phyloP scores from a whole-genome alignment of 352 stramenopile species.

The Phytopythium cucurbitacearum region DNA sequence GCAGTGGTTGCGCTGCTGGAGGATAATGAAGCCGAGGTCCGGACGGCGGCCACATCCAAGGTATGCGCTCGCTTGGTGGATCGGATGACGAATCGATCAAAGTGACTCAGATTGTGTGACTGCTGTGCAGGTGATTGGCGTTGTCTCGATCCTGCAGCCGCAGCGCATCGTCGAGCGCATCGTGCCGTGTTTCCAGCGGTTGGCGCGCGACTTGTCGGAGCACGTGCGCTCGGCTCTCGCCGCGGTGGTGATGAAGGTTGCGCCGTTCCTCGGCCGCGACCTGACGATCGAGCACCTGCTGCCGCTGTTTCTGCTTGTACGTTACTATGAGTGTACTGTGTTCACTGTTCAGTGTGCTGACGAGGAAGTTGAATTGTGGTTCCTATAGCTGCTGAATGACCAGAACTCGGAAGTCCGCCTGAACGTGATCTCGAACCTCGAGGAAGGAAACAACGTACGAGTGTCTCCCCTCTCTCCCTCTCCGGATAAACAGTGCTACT shows the following conservation, averaged over 20 bases:
- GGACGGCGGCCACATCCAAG: conserved; percentile 94
- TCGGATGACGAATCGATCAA: neutral
- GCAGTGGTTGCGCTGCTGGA: conserved; percentile 94
- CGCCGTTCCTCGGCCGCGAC: conserved; percentile 90
- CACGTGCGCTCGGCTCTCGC: conserved; percentile 95
- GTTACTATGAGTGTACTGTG: conserved; percentile 6
- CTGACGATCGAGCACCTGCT: conserved; percentile 94
- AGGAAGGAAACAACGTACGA: conserved; percentile 91
- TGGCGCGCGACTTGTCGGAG: conserved; percentile 96
- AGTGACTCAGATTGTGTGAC: neutral
- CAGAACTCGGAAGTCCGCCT: conserved; percentile 96
- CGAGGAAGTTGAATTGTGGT: conserved; percentile 3
- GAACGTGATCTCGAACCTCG: conserved; percentile 98
- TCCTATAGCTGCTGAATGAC: conserved; percentile 90
- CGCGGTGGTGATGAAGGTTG: conserved; percentile 94
- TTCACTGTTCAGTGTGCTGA: conserved; percentile 3
- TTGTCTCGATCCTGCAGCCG: conserved; percentile 50
- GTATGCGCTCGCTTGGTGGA: conserved; percentile 27
- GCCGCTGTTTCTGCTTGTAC: conserved; percentile 91
- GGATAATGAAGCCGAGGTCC: conserved; percentile 96
- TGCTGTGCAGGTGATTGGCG: conserved; percentile 26
- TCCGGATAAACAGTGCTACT: no score
- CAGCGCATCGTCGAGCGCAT: conserved; percentile 70
- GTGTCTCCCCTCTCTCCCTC: neutral
- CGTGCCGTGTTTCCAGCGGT: conserved; percentile 85